Conservation (phyloP, 2,329 filamentous ascomycete species). For the Cercospora zeina region DNA sequence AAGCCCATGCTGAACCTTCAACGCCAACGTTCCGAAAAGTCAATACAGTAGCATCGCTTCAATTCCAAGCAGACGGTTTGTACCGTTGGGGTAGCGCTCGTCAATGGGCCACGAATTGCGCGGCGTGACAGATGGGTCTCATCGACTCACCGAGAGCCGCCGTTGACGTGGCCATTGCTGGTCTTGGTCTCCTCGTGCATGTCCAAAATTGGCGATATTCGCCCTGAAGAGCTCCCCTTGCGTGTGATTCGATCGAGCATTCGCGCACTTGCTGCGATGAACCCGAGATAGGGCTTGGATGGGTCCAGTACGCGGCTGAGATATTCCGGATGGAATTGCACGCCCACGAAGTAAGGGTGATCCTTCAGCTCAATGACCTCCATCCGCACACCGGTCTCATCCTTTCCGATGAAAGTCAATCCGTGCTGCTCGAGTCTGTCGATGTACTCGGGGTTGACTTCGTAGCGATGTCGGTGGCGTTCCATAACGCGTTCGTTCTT, state of each 20-base stretch:
- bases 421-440: conserved; percentile 67
- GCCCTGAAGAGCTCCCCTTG: conserved; percentile 27
- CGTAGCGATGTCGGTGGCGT: conserved; percentile 85
- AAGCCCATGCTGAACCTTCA: neutral
- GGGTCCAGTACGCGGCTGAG: conserved; percentile 72
- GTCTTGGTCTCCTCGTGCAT: conserved; percentile 15
- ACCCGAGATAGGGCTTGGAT: conserved; percentile 75
- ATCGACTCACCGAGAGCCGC: neutral
- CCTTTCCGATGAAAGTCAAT: conserved; percentile 75
- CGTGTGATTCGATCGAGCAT: conserved; percentile 56
- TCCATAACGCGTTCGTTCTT: conserved; percentile 56
- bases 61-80: neutral
- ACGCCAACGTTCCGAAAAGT: neutral
- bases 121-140: neutral
- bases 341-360: conserved; percentile 80
- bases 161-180: conserved; percentile 9
- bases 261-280: conserved; percentile 75
- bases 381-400: conserved; percentile 75
- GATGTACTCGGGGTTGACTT: conserved; percentile 81
- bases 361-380: conserved; percentile 80
- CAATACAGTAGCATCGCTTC: neutral
- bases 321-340: conserved; percentile 90
- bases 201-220: conserved; percentile 23
- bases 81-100: neutral
- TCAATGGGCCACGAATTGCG: neutral